Base-by-base conservation (phyloP, 2,329 filamentous ascomycete species). In the Penicillium hordei region DNA sequence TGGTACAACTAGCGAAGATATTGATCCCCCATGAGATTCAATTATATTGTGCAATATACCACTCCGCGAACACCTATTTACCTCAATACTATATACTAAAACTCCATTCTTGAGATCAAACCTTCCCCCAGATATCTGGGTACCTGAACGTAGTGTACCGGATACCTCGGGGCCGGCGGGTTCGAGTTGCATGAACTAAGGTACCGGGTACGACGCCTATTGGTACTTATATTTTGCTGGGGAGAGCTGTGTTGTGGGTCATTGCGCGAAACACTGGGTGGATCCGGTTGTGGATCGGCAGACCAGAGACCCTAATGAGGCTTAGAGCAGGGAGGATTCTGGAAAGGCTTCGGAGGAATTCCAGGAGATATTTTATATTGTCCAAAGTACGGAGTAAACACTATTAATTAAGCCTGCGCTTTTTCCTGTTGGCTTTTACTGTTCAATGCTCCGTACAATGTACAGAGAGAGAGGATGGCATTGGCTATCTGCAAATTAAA, bases 181-280 rank as follows among this genome's bases (percentile, higher is more conserved):
- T 51, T 33, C 5, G 27, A 38, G 29, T 4, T 48, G 38, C 39
- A n/a, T 9, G n/a, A 34, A 33, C 49, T 49, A 44, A 50, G 15
- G 61, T 64, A 64, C 27, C 44, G 25, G 58, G 21, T 63, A 64
- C 60, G 34, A 44, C 21, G n/a, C 29, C 52, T 55, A 57, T 61
- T 58, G 52, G 52, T 62, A 64, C 58, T 27, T 21, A 8, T 17
- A 27, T 25, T 38, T 48, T 52, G 44, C 31, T 43, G 34, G 54
- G 53, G 55, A 39, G 48, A 67, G 60, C 60, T 65, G 58, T 55
- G 38, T n/a, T 42, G 56, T 61, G 64, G 66, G 56, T 48, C 60
- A 52, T 43, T 38, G 65, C 57, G 48, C 66, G 66, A 68, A 68
- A 68, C 66, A 61, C 60, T 60, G 59, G 44, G 48, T 61, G 58